A percentile compares a stretch with the other conserved stretches of the same genome.
These are phyloP conservation scores for Aspergillus heteromorphus DNA, from an alignment of 495 filamentous ascomycete genomes.

Conservation along the genomic window DNA sequence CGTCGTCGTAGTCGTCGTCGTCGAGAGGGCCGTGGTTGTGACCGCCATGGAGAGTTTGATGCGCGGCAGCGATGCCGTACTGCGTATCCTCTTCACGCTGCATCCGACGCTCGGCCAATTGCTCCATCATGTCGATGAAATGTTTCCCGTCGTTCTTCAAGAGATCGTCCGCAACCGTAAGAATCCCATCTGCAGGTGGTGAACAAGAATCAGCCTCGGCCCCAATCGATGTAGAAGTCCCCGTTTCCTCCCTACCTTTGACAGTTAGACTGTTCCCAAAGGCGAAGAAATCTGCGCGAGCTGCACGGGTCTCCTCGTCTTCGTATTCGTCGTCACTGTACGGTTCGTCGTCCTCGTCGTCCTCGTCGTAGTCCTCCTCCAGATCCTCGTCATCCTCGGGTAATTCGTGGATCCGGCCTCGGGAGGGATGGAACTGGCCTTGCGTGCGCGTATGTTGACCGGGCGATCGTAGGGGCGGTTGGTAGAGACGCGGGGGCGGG, in stretches of 20 bases:
- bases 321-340: constrained; percentile 53
- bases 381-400: constrained; percentile 63
- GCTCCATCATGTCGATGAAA: constrained; percentile 99
- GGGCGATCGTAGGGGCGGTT: constrained; percentile 35
- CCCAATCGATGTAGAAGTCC: constrained; percentile 6
- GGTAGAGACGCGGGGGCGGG: constrained; percentile 54
- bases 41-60: constrained; percentile 55
- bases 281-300: constrained; percentile 78
- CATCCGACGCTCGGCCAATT: constrained; percentile 95
- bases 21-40: constrained; percentile 64
- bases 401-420: constrained; percentile 54
- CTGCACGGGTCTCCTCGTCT: constrained; percentile 46
- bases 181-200: constrained; percentile 71
- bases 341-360: constrained; percentile 52
- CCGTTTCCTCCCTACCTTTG: constrained; percentile 61
- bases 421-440: constrained; percentile 45
- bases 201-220: constrained; percentile 27
- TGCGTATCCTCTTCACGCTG: constrained; percentile 89
- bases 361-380: constrained; percentile 53
- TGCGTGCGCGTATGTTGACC: constrained; percentile 41
- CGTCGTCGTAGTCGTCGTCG: constrained; percentile 69
- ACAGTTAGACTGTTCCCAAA: constrained; percentile 97
- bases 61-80: constrained; percentile 53
- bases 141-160: constrained; percentile 99
- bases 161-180: constrained; percentile 97